Evolutionary conservation across 192 early-diverging fungal genomes (phyloP).

Genomic region (Podila minutissima): DNA sequence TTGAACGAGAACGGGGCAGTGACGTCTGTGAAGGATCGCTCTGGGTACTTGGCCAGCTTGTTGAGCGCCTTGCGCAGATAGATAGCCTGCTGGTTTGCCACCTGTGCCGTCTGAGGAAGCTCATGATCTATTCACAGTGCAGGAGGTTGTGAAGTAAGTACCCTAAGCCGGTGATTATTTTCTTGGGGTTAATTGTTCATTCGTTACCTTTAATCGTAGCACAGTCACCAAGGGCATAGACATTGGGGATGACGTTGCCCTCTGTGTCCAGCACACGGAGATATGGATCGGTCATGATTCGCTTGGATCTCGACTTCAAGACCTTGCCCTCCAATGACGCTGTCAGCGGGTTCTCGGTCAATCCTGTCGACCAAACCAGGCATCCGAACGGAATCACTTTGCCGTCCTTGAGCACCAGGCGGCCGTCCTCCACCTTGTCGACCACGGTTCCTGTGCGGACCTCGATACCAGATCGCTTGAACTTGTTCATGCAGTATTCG

Average conservation of each 20-base stretch:
- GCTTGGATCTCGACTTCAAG: slow-evolving; percentile 37
- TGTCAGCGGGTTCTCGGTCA: slow-evolving; percentile 66
- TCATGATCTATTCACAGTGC: slow-evolving; percentile 56
- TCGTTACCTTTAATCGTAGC: slow-evolving; percentile 72
- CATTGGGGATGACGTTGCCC: slow-evolving; percentile 47
- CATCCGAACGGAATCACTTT: slow-evolving; percentile 49
- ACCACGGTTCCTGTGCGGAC: slow-evolving; percentile 74
- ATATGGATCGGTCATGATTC: slow-evolving; percentile 78
- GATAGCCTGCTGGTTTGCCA: slow-evolving; percentile 79
- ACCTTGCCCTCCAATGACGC: slow-evolving; percentile 47
- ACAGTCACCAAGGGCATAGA: slow-evolving; percentile 91
- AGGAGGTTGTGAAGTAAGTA: not conserved
- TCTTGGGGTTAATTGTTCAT: not conserved
- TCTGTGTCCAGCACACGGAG: slow-evolving; percentile 77
- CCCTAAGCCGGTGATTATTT: not conserved
- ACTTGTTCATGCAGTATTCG: slow-evolving; percentile 78
- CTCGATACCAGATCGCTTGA: slow-evolving; percentile 79
- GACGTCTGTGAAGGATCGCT: slow-evolving; percentile 24
- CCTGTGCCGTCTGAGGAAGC: slow-evolving; percentile 88
- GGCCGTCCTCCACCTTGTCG: slow-evolving; percentile 63
- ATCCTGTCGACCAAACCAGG: slow-evolving; percentile 73
- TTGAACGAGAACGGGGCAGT: slow-evolving; percentile 64
- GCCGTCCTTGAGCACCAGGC: slow-evolving; percentile 62
- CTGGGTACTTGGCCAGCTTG: slow-evolving; percentile 44
- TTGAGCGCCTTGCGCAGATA: slow-evolving; percentile 68